A percentile compares a stretch with the other conserved stretches of the same genome.
Conservation (phyloP, 805 yeast species). For the Myxozyma mucilagina region DNA sequence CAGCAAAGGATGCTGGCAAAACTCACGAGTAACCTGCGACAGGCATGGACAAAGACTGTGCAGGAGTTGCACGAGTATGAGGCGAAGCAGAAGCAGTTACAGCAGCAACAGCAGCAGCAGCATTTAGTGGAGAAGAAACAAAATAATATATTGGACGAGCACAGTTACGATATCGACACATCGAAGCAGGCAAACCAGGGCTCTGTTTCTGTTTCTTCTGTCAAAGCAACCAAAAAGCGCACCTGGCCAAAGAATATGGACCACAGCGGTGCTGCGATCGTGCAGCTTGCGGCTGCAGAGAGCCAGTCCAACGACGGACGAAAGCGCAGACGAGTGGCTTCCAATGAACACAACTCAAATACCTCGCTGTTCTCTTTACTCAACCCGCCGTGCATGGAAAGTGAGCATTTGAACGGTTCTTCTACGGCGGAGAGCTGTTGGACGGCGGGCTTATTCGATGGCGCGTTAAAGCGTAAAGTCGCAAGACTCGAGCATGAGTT, state of each 20-base stretch:
- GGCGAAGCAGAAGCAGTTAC: neutral
- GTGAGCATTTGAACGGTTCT: neutral
- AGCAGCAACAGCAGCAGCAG: slow-evolving; percentile 2
- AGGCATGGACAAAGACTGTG: slow-evolving; percentile 25
- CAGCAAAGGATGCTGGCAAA: slow-evolving; percentile 11
- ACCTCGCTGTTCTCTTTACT: neutral
- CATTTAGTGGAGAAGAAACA: neutral
- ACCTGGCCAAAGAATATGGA: neutral
- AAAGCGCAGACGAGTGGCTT: neutral
- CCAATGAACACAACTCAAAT: neutral
- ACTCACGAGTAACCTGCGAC: slow-evolving; percentile 9
- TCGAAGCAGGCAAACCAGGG: too few relatives aligned
- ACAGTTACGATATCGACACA: too few relatives aligned
- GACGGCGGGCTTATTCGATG: neutral
- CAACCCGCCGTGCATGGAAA: neutral
- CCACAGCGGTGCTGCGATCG: slow-evolving; percentile 1
- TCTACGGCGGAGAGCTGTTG: neutral
- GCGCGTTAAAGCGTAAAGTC: neutral
- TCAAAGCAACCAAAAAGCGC: too few relatives aligned
- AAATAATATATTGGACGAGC: too few relatives aligned
- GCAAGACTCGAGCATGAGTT: neutral
- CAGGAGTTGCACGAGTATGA: slow-evolving; percentile 21
- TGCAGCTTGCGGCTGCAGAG: neutral
- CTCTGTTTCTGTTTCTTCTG: too few relatives aligned
- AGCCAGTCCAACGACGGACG: neutral